Percentiles rank a stretch among this genome's conserved stretches.
These are phyloP conservation scores for Allomyces macrogynus DNA, from an alignment of 192 early-diverging fungal genomes.

Conservation along the genomic window DNA sequence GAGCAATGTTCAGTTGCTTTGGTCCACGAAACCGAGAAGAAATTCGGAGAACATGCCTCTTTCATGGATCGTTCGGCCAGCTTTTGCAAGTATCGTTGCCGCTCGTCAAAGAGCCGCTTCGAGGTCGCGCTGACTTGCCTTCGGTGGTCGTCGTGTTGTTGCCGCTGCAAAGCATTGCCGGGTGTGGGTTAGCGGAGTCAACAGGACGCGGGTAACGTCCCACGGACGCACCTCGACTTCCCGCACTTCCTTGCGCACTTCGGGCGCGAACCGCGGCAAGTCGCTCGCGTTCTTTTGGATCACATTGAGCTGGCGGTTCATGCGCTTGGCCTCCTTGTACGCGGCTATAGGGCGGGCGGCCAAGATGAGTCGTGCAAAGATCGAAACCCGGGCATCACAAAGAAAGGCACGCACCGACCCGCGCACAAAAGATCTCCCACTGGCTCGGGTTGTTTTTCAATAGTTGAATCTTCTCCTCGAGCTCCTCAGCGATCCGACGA, in stretches of 20 bases:
- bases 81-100: not conserved
- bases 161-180: not conserved
- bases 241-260: not conserved
- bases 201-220: not conserved
- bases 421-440: slow-evolving; percentile 1
- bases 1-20: no score
- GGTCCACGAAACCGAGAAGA: no score
- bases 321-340: not conserved
- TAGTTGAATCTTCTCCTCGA: not conserved
- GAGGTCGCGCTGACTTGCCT: not conserved
- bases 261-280: not conserved
- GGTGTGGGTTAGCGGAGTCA: no score
- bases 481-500: not conserved
- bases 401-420: not conserved
- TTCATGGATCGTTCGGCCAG: not conserved
- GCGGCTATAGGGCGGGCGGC: not conserved
- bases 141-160: not conserved
- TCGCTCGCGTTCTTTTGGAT: not conserved
- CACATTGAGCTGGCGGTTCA: not conserved
- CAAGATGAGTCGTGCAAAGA: no score
- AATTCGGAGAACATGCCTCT: no score
- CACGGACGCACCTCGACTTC: not conserved
- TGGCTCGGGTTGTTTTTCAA: not conserved
- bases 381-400: no score
- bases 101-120: not conserved